Conservation (phyloP, 495 filamentous ascomycete species). For the Physcia stellaris region DNA sequence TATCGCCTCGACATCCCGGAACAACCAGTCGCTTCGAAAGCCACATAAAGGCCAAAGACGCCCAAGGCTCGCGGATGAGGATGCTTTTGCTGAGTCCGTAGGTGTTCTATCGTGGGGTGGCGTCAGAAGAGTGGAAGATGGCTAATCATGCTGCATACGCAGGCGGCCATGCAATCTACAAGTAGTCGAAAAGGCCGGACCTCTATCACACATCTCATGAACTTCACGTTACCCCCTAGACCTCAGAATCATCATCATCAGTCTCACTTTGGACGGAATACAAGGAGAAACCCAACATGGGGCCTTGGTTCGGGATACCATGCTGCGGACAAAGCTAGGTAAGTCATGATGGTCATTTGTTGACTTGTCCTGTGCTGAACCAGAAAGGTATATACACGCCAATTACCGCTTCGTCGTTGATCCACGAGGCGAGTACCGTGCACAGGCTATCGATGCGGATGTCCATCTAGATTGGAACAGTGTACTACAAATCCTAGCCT, state of each 20-base stretch:
- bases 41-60: conserved; percentile 54
- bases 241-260: conserved; percentile 50
- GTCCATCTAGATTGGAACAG: conserved; percentile 82
- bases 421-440: conserved; percentile 62
- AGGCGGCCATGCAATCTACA: conserved; percentile 71
- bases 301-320: conserved; percentile 86
- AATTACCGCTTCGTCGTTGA: conserved; percentile 96
- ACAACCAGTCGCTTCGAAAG: conserved; percentile 59
- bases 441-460: conserved; percentile 76
- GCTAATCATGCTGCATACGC: too few species aligned
- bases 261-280: conserved; percentile 36
- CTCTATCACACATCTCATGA: conserved; percentile 93
- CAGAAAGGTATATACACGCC: conserved; percentile 71
- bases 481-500: conserved; percentile 83
- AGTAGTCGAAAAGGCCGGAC: conserved; percentile 84
- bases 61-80: conserved; percentile 53
- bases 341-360: conserved; percentile 7
- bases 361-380: conserved; percentile 1
- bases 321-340: conserved; percentile 79
- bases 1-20: conserved; percentile 42
- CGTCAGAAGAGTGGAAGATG: too few species aligned
- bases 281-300: conserved; percentile 60
- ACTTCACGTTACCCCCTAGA: conserved; percentile 70
- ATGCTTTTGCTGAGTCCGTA: conserved; percentile 70
- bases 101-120: too few species aligned